Conservation (phyloP, 805 yeast species). For the Wickerhamomyces kurtzmanii region DNA sequence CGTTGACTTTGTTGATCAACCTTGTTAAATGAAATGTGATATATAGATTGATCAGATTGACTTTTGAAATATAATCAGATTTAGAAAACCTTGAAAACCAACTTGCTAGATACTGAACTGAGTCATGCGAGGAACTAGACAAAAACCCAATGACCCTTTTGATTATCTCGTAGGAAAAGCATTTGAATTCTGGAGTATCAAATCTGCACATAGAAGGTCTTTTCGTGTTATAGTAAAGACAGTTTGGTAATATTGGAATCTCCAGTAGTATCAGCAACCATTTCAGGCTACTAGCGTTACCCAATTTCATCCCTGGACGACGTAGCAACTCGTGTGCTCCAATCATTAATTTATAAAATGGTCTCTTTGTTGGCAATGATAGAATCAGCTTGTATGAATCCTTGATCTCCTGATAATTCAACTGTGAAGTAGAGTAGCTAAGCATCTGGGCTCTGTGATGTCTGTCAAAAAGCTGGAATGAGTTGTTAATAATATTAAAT, state of each 20-base stretch:
- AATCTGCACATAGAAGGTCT: conserved; percentile 5
- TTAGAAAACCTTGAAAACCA: conserved; percentile 43
- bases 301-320: conserved; percentile 29
- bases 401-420: conserved; percentile 38
- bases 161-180: conserved; percentile 56
- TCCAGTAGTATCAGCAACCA: conserved; percentile 64
- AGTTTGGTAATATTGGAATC: conserved; percentile 49
- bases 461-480: conserved; percentile 32
- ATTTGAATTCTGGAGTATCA: conserved; percentile 41
- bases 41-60: conserved; percentile 66
- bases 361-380: conserved; percentile 49
- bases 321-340: conserved; percentile 44
- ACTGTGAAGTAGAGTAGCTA: conserved; percentile 35
- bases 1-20: conserved; percentile 23
- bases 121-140: conserved; percentile 33
- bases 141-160: conserved; percentile 64
- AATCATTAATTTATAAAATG: conserved; percentile 42
- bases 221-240: conserved; percentile 24
- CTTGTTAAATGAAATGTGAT: conserved; percentile 67
- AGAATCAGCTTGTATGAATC: conserved; percentile 35
- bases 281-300: conserved; percentile 31
- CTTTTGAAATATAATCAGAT: conserved; percentile 36
- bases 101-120: conserved; percentile 34
- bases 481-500: conserved; percentile 34
- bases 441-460: conserved; percentile 14